Evolutionary conservation across 768 basidiomycete genomes (phyloP).

Genomic region (Galerina marginata): DNA sequence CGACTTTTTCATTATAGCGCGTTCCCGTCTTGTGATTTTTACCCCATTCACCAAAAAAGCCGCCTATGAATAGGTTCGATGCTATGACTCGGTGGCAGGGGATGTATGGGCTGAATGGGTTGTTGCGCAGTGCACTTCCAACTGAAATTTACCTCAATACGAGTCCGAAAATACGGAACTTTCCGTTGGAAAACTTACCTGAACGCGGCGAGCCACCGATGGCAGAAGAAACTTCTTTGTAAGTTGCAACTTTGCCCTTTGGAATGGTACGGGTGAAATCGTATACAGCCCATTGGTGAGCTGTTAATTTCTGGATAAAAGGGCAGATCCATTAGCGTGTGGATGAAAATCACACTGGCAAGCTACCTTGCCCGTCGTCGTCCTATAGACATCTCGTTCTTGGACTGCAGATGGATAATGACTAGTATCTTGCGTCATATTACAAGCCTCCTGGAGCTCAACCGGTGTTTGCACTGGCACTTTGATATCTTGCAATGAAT

Average conservation of each 20-base stretch:
- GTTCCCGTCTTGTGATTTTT: constrained; percentile 46
- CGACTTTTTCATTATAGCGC: constrained; percentile 51
- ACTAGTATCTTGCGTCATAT: too few species aligned
- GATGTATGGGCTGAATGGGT: constrained; percentile 70
- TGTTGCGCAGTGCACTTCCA: constrained; percentile 65
- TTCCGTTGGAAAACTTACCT: constrained; percentile 39
- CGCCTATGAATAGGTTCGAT: constrained; percentile 63
- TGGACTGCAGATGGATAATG: constrained; percentile 4
- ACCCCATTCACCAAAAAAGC: constrained; percentile 69
- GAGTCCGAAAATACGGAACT: too few species aligned
- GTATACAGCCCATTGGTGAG: constrained; percentile 66
- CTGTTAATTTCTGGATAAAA: constrained; percentile 46
- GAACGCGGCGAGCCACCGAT: constrained; percentile 69
- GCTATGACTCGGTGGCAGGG: constrained; percentile 78
- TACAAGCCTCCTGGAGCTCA: too few species aligned
- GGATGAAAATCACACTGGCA: not conserved
- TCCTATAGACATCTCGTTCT: constrained; percentile 37
- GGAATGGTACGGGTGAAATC: constrained; percentile 58
- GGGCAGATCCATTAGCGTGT: not conserved
- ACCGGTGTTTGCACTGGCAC: too few species aligned
- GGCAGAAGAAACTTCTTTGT: constrained; percentile 55
- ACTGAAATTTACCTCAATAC: constrained; percentile 38
- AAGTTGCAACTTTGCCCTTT: constrained; percentile 57
- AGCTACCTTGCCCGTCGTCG: constrained; percentile 40
- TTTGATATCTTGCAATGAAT: too few species aligned